Conservation (phyloP, 495 filamentous ascomycete genomes). For the Rusavskia elegans region DNA sequence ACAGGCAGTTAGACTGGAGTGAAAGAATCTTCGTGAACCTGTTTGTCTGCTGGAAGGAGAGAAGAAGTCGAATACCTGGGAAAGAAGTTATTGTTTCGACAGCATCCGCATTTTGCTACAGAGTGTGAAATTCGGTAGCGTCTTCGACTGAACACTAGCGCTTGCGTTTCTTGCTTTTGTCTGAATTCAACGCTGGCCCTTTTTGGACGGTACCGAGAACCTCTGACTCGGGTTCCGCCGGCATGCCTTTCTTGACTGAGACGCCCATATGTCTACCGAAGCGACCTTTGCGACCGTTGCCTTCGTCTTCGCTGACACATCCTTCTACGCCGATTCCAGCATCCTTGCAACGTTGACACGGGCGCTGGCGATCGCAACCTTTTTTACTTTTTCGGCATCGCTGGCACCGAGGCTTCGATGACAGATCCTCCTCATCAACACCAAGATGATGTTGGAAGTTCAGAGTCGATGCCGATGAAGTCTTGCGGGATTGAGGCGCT, state of each 20-base stretch:
- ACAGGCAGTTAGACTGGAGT: no score
- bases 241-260: slow-evolving; percentile 52
- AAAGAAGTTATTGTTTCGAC: no score
- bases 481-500: slow-evolving; percentile 56
- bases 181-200: slow-evolving; percentile 21
- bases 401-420: slow-evolving; percentile 91
- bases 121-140: background rate
- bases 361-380: slow-evolving; percentile 89
- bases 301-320: slow-evolving; percentile 93
- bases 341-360: slow-evolving; percentile 88
- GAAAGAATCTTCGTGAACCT: no score
- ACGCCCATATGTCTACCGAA: slow-evolving; percentile 95
- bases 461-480: slow-evolving; percentile 51
- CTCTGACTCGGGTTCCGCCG: slow-evolving; percentile 19
- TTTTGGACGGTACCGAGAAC: slow-evolving; percentile 13
- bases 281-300: slow-evolving; percentile 88
- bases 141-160: slow-evolving; percentile 22
- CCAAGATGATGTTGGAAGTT: slow-evolving; percentile 56
- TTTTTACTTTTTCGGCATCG: slow-evolving; percentile 99
- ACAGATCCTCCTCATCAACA: slow-evolving; percentile 76
- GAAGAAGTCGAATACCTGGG: no score
- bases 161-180: slow-evolving; percentile 63
- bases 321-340: slow-evolving; percentile 82
- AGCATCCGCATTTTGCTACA: background rate
- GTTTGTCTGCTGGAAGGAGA: no score